A percentile compares a stretch with the other conserved stretches of the same genome.
These are phyloP conservation scores for Dendrothele bispora DNA, from an alignment of 768 basidiomycete genomes.

Conservation along the genomic window DNA sequence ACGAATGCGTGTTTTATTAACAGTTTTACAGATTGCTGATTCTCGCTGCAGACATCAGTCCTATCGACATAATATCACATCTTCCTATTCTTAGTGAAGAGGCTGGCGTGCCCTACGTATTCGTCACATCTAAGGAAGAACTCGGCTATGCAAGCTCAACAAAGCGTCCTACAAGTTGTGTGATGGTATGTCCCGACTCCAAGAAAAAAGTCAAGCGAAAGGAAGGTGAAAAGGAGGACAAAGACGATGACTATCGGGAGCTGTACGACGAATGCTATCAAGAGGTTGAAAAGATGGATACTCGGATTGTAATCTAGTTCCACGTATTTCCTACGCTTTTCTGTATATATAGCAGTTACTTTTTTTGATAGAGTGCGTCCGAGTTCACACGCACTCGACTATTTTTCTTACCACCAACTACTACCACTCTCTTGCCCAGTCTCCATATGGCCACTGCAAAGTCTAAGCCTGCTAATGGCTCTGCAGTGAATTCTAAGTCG, in stretches of 20 bases:
- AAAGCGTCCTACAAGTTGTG: conserved; percentile 97
- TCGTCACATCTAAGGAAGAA: conserved; percentile 91
- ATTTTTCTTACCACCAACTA: conserved; percentile 1
- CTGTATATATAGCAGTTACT: not conserved
- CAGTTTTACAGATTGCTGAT: conserved; percentile 65
- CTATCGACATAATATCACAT: conserved; percentile 98
- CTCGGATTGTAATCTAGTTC: conserved; percentile 53
- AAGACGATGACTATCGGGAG: conserved; percentile 85
- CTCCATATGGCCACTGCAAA: conserved; percentile 50
- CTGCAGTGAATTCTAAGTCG: conserved; percentile 38
- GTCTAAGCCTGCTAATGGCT: conserved; percentile 49
- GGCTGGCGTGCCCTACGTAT: conserved; percentile 86
- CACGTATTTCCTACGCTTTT: not conserved
- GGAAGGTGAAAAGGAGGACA: conserved; percentile 55
- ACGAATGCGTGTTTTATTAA: not conserved
- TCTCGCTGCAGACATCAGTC: conserved; percentile 95
- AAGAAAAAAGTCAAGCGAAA: conserved; percentile 71
- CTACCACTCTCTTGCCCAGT: conserved; percentile 12
- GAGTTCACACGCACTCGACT: not conserved
- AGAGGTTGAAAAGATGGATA: conserved; percentile 84
- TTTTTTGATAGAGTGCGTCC: not conserved
- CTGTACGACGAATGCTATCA: conserved; percentile 82
- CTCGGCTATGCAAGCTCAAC: conserved; percentile 94
- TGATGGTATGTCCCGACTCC: conserved; percentile 86
- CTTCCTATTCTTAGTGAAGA: conserved; percentile 94